A percentile compares a stretch with the other conserved stretches of the same genome.
Evolutionary conservation across 2,329 filamentous ascomycete species (phyloP).

Genomic region (Fusarium nanum): DNA sequence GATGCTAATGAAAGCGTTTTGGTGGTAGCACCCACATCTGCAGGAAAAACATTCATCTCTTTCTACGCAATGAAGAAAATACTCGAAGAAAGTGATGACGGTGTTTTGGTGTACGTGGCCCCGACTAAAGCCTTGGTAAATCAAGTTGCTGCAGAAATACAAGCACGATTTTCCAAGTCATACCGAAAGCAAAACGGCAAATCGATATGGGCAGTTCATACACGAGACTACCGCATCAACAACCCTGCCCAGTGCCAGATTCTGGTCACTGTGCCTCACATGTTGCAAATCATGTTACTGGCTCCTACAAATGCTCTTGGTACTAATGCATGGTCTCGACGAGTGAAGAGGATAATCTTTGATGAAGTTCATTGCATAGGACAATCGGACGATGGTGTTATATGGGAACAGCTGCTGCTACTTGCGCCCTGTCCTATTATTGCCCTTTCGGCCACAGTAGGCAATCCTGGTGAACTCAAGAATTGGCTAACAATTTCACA

Average conservation of each 20-base stretch:
- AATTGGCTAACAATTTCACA: conserved; percentile 76
- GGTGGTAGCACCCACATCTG: conserved; percentile 81
- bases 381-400: conserved; percentile 77
- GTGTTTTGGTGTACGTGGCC: conserved; percentile 80
- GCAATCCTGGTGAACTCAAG: conserved; percentile 77
- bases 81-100: conserved; percentile 74
- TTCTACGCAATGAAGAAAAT: conserved; percentile 88
- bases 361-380: conserved; percentile 87
- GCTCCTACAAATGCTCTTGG: conserved; percentile 71
- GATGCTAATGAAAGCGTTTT: conserved; percentile 77
- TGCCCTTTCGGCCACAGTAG: conserved; percentile 82
- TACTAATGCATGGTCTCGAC: conserved; percentile 67
- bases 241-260: conserved; percentile 79
- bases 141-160: conserved; percentile 83
- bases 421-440: conserved; percentile 82
- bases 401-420: conserved; percentile 83
- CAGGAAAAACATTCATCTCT: conserved; percentile 85
- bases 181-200: conserved; percentile 69
- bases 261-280: conserved; percentile 80
- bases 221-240: conserved; percentile 79
- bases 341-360: conserved; percentile 81
- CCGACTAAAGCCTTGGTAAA: conserved; percentile 87
- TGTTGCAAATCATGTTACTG: conserved; percentile 82
- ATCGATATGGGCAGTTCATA: conserved; percentile 84
- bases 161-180: conserved; percentile 77